Percentiles rank a stretch among this genome's conserved stretches.
phyloP scores from a whole-genome alignment of 306 rosid species.

The Rubus idaeus region DNA sequence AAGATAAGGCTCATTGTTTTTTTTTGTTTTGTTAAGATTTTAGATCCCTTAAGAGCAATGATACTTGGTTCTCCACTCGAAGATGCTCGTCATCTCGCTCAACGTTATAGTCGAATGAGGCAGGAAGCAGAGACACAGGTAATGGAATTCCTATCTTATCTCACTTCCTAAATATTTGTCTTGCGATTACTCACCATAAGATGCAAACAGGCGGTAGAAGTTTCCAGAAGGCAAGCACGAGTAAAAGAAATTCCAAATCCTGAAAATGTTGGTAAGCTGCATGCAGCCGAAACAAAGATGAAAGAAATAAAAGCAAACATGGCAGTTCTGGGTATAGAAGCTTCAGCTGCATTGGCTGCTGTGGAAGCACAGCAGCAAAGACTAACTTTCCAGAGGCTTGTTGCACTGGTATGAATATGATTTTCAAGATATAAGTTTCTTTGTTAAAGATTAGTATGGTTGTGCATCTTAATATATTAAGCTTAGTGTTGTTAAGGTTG shows the following conservation, averaged over 20 bases:
- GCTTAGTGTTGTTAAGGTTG: conserved; percentile 60
- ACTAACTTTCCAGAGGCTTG: conserved; percentile 97
- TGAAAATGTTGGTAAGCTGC: conserved; percentile 86
- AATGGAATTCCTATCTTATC: conserved; percentile 6
- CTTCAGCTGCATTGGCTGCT: conserved; percentile 89
- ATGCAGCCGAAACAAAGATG: conserved; percentile 88
- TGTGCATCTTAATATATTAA: conserved; percentile 24
- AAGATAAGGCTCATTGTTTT: conserved; percentile 7
- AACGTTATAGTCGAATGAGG: conserved; percentile 94
- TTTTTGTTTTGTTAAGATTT: conserved; percentile 52
- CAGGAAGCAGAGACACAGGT: conserved; percentile 93
- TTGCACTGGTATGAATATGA: conserved; percentile 69
- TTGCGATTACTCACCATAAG: conserved; percentile 33
- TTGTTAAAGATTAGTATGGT: conserved; percentile 16
- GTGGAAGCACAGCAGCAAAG: conserved; percentile 94
- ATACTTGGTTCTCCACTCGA: conserved; percentile 77
- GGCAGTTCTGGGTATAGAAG: conserved; percentile 95
- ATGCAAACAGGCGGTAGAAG: conserved; percentile 63
- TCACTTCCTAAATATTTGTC: conserved; percentile 10
- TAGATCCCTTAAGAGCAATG: conserved; percentile 97
- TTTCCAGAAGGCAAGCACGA: conserved; percentile 74
- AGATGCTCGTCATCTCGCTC: conserved; percentile 99
- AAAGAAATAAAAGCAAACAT: conserved; percentile 85
- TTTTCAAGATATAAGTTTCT: conserved; percentile 18
- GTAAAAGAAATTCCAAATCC: conserved; percentile 72